Conservation (phyloP, 2,329 filamentous ascomycete genomes). For the Ophidiomyces ophidiicola region DNA sequence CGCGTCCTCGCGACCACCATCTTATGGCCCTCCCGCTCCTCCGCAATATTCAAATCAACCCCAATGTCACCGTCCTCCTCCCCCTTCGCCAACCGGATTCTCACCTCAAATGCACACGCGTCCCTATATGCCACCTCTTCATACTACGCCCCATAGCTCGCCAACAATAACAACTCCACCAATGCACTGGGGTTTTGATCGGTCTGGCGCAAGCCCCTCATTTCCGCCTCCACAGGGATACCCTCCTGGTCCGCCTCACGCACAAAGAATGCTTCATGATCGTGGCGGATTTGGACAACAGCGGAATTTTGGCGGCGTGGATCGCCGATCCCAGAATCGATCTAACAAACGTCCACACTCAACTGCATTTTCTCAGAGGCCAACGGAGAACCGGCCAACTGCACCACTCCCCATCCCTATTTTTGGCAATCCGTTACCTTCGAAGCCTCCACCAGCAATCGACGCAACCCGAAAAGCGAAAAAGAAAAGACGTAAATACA, state of each 20-base stretch:
- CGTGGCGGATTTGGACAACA: slow-evolving; percentile 14
- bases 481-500: slow-evolving; percentile 32
- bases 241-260: slow-evolving; percentile 29
- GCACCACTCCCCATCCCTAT: slow-evolving; percentile 36
- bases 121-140: slow-evolving; percentile 18
- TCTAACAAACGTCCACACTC: slow-evolving; percentile 28
- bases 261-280: slow-evolving; percentile 6
- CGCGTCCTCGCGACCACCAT: slow-evolving; percentile 2
- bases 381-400: not conserved
- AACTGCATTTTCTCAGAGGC: slow-evolving; percentile 2
- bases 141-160: slow-evolving; percentile 15
- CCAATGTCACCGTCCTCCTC: slow-evolving; percentile 19
- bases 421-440: slow-evolving; percentile 34
- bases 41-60: slow-evolving; percentile 14
- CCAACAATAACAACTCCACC: slow-evolving; percentile 43
- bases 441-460: slow-evolving; percentile 30
- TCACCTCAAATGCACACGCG: slow-evolving; percentile 15
- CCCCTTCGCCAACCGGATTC: slow-evolving; percentile 16
- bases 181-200: slow-evolving; percentile 44
- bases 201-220: not conserved
- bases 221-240: slow-evolving; percentile 38
- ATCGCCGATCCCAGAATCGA: slow-evolving; percentile 16
- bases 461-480: slow-evolving; percentile 30
- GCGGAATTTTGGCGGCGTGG: slow-evolving; percentile 12
- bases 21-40: slow-evolving; percentile 8